These are phyloP conservation scores for Scheffersomyces segobiensis DNA, from an alignment of 1,139 yeast species.

Conservation along the genomic window DNA sequence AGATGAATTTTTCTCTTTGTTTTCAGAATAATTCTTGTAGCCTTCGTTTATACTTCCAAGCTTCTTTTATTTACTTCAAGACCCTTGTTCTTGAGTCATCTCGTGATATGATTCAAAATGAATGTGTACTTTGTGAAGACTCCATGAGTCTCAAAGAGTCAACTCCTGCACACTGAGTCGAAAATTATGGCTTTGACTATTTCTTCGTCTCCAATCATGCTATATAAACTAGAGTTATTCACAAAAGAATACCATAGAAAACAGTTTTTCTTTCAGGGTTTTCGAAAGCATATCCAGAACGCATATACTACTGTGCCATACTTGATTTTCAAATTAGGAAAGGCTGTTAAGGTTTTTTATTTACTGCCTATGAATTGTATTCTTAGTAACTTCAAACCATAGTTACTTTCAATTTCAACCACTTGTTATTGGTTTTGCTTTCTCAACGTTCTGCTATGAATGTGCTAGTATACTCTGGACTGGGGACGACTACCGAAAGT, in stretches of 20 bases:
- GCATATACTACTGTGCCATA: background rate
- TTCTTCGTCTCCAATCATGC: background rate
- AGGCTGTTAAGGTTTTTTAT: too few relatives aligned
- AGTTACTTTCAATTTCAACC: background rate
- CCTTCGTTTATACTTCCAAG: too few relatives aligned
- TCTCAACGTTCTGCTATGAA: slow-evolving; percentile 49
- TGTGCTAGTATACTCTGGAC: slow-evolving; percentile 78
- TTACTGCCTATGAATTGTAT: background rate
- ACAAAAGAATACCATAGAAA: background rate
- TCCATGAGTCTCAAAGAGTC: background rate
- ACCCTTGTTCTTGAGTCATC: background rate
- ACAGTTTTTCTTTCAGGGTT: background rate
- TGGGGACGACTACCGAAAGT: slow-evolving; percentile 85
- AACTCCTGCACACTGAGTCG: background rate
- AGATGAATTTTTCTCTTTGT: too few relatives aligned
- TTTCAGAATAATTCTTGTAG: too few relatives aligned
- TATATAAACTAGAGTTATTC: background rate
- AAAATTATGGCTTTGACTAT: background rate
- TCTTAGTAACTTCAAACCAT: too few relatives aligned
- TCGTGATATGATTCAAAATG: background rate
- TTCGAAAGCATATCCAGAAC: background rate
- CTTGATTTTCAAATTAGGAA: too few relatives aligned
- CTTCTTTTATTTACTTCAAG: too few relatives aligned
- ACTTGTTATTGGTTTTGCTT: background rate
- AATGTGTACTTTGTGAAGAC: background rate